Percentiles rank a stretch among this genome's conserved stretches.
These are phyloP conservation scores for Mallotus repandus DNA, from an alignment of 441 rosid genomes.

Conservation along the genomic window DNA sequence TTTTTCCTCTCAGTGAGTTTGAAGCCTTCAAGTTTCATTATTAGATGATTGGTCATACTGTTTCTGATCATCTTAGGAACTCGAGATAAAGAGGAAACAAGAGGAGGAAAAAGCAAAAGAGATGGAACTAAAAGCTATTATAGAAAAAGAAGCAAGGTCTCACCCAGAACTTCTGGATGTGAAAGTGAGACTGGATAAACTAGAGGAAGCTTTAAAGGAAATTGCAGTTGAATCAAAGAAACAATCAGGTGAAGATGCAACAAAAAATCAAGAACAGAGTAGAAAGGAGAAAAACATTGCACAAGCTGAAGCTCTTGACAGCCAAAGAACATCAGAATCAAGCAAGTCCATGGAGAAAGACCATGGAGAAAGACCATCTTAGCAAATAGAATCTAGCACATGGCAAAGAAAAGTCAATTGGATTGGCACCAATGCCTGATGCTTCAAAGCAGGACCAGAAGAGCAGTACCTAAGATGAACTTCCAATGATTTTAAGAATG, in stretches of 20 bases:
- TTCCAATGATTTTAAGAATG: slow-evolving; percentile 25
- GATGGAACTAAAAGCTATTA: slow-evolving; percentile 41
- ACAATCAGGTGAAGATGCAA: slow-evolving; percentile 30
- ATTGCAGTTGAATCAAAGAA: slow-evolving; percentile 62
- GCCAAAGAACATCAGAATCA: slow-evolving; percentile 24
- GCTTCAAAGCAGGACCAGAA: slow-evolving; percentile 31
- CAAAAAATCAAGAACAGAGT: slow-evolving; percentile 35
- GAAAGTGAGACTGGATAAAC: slow-evolving; percentile 66
- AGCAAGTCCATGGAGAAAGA: slow-evolving; percentile 27
- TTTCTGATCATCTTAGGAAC: slow-evolving; percentile 43
- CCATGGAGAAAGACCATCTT: slow-evolving; percentile 19
- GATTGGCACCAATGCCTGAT: slow-evolving; percentile 16
- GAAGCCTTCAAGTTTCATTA: neutral
- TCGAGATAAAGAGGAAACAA: slow-evolving; percentile 54
- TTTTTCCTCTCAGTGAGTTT: neutral
- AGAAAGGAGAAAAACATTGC: slow-evolving; percentile 21
- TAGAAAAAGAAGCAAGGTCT: slow-evolving; percentile 41
- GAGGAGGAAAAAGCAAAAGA: slow-evolving; percentile 60
- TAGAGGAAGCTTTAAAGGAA: slow-evolving; percentile 72
- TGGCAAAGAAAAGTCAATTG: slow-evolving; percentile 10
- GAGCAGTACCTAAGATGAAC: slow-evolving; percentile 23
- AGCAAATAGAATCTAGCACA: slow-evolving; percentile 17
- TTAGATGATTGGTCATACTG: neutral
- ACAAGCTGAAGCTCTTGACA: slow-evolving; percentile 11
- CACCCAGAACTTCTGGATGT: slow-evolving; percentile 51